Percentiles rank a stretch among this genome's conserved stretches.
Conservation (phyloP, 1,284 basidiomycete genomes). For the Ceratorhiza oryzae-sativae region DNA sequence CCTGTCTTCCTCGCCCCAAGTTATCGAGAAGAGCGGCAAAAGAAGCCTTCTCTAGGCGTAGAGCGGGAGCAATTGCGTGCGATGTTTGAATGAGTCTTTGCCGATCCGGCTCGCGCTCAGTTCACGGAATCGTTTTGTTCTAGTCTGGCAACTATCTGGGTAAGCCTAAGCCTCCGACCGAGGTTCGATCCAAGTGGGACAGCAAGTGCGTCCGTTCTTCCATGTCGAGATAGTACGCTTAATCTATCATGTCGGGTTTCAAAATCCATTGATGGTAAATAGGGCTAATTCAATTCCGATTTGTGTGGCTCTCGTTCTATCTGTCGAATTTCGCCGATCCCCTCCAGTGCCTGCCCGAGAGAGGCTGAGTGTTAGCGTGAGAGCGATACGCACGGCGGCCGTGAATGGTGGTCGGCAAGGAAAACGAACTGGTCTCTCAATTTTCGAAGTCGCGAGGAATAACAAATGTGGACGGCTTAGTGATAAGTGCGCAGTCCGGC, state of each 20-base stretch:
- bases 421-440: not conserved
- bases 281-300: not conserved
- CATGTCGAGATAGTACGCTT: not conserved
- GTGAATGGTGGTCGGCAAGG: not conserved
- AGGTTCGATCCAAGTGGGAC: not conserved
- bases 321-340: not conserved
- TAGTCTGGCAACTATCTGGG: too few relatives aligned
- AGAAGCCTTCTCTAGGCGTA: conserved; percentile 3
- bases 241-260: not conserved
- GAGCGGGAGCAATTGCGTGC: not conserved
- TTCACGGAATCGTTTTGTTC: not conserved
- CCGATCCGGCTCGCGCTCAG: not conserved
- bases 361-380: not conserved
- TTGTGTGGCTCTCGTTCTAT: not conserved
- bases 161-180: not conserved
- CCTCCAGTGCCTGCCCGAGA: too few relatives aligned
- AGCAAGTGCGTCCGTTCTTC: not conserved
- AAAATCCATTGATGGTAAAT: too few relatives aligned
- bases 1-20: not conserved
- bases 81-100: not conserved
- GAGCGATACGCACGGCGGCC: not conserved
- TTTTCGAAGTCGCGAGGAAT: not conserved
- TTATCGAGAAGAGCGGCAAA: not conserved
- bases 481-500: not conserved
- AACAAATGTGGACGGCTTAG: not conserved